These are phyloP conservation scores for Massospora cicadina DNA, from an alignment of 371 early-diverging fungal species.

Conservation along the genomic window DNA sequence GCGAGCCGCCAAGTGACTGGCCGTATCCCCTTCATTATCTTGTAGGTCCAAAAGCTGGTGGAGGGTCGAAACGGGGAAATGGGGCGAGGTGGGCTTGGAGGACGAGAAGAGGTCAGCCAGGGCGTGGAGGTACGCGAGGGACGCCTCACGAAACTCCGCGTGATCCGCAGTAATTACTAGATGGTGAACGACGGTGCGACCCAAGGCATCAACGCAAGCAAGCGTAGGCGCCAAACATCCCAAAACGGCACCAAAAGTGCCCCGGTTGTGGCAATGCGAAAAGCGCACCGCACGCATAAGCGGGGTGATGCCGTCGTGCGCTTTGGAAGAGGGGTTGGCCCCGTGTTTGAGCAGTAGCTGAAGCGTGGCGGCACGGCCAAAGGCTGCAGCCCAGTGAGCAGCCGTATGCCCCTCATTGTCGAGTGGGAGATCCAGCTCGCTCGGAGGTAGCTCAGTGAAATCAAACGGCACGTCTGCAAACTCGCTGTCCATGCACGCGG, in stretches of 20 bases:
- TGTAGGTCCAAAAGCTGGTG: conserved; percentile 32
- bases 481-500: conserved; percentile 39
- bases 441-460: conserved; percentile 26
- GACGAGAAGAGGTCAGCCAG: conserved; percentile 38
- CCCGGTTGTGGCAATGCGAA: conserved; percentile 70
- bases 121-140: conserved; percentile 76
- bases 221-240: conserved; percentile 56
- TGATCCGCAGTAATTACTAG: conserved; percentile 57
- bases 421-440: conserved; percentile 62
- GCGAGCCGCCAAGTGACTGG: conserved; percentile 70
- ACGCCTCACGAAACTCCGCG: conserved; percentile 54
- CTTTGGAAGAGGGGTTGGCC: conserved; percentile 50
- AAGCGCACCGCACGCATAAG: conserved; percentile 76
- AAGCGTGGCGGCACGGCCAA: conserved; percentile 61
- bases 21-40: conserved; percentile 79
- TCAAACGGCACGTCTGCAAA: conserved; percentile 26
- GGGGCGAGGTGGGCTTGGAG: conserved; percentile 23
- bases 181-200: conserved; percentile 85
- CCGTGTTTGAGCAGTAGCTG: conserved; percentile 51
- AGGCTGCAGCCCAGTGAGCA: conserved; percentile 90
- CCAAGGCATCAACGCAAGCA: conserved; percentile 52
- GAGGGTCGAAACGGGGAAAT: background rate
- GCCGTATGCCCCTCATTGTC: conserved; percentile 90
- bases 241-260: conserved; percentile 60
- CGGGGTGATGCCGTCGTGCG: conserved; percentile 75